Evolutionary conservation across 768 basidiomycete genomes (phyloP).

Genomic region (Tricholoma saponaceum): DNA sequence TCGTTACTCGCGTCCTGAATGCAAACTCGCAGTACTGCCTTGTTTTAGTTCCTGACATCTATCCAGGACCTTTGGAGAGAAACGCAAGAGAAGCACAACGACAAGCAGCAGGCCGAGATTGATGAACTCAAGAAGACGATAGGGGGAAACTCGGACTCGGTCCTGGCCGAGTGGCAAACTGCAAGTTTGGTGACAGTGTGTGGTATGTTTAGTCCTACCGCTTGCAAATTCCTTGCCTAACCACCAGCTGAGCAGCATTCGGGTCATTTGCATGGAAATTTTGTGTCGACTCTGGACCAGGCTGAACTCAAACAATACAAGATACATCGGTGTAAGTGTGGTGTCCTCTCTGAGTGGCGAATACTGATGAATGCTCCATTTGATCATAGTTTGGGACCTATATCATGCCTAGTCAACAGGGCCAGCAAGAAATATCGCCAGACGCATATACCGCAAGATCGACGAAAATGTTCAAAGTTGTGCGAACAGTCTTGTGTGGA

Average conservation of each 20-base stretch:
- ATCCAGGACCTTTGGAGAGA: background rate
- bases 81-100: background rate
- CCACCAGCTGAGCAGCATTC: background rate
- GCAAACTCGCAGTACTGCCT: background rate
- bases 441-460: background rate
- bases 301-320: background rate
- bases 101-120: background rate
- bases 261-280: background rate
- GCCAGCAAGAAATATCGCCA: background rate
- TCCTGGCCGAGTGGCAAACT: background rate
- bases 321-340: background rate
- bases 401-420: background rate
- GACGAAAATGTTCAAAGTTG: background rate
- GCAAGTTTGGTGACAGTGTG: background rate
- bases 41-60: background rate
- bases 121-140: background rate
- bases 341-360: background rate
- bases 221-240: background rate
- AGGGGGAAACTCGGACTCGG: background rate
- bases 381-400: background rate
- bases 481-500: background rate
- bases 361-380: background rate
- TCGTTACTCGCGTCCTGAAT: background rate
- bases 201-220: background rate
- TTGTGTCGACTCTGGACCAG: background rate